These are phyloP conservation scores for Colletotrichum trifolii DNA, from an alignment of 2,329 filamentous ascomycete species.

Conservation along the genomic window DNA sequence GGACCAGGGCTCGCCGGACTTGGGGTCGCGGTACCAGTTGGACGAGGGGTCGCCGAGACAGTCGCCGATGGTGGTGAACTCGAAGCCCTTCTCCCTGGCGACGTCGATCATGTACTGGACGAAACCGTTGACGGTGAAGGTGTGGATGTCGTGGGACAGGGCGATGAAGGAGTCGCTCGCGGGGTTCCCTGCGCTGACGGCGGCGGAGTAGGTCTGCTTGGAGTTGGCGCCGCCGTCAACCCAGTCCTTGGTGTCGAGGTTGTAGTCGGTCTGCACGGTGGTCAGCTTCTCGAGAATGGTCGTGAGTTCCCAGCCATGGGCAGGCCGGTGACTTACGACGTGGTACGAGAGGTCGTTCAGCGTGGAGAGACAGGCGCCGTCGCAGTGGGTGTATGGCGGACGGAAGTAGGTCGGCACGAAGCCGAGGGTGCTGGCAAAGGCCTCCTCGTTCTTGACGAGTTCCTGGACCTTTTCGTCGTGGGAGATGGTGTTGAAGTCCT, in stretches of 20 bases:
- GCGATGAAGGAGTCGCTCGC: conserved; percentile 42
- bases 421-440: conserved; percentile 54
- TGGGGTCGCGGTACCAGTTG: conserved; percentile 59
- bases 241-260: conserved; percentile 48
- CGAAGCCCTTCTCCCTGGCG: conserved; percentile 51
- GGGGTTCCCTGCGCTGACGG: conserved; percentile 39
- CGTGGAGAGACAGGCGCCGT: conserved; percentile 39
- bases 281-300: background rate
- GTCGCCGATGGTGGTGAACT: conserved; percentile 57
- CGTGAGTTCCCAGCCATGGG: background rate
- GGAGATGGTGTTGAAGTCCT: conserved; percentile 51
- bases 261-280: conserved; percentile 40
- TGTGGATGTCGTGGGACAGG: conserved; percentile 57
- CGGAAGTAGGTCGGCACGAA: conserved; percentile 60
- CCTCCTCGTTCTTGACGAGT: conserved; percentile 58
- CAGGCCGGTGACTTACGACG: conserved; percentile 40
- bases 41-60: conserved; percentile 55
- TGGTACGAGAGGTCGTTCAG: conserved; percentile 48
- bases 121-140: conserved; percentile 56
- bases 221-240: conserved; percentile 42
- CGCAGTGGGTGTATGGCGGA: conserved; percentile 48
- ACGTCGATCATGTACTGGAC: conserved; percentile 57
- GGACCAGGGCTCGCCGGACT: conserved; percentile 37
- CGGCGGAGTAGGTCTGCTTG: conserved; percentile 42
- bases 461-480: conserved; percentile 49